These are phyloP conservation scores for Fusarium sp. DNA, from an alignment of 2,329 filamentous ascomycete species.

Conservation along the genomic window DNA sequence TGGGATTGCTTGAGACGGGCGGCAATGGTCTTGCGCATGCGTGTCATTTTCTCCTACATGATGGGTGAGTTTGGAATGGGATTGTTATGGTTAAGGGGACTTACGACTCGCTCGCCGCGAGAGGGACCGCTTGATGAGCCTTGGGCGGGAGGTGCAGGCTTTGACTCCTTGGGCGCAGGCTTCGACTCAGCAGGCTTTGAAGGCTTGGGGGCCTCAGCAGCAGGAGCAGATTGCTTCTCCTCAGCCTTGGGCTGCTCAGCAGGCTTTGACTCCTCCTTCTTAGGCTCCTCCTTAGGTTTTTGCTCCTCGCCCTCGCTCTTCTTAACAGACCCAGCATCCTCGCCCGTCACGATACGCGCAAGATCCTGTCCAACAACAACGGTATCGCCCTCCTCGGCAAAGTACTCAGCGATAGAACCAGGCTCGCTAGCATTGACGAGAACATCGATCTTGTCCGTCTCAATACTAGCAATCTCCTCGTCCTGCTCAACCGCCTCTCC, in stretches of 20 bases:
- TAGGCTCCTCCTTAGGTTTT: constrained; percentile 33
- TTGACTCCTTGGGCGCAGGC: constrained; percentile 30
- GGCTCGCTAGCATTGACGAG: constrained; percentile 46
- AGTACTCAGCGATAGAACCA: constrained; percentile 46
- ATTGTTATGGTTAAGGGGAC: background rate
- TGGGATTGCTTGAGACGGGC: constrained; percentile 75
- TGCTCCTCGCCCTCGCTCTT: constrained; percentile 37
- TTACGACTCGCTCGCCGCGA: constrained; percentile 39
- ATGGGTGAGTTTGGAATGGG: background rate
- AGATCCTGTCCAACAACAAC: constrained; percentile 50
- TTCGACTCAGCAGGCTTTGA: constrained; percentile 34
- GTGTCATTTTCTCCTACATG: constrained; percentile 58
- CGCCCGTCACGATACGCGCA: constrained; percentile 47
- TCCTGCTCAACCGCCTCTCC: constrained; percentile 48
- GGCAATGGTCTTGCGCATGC: constrained; percentile 82
- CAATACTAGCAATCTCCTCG: constrained; percentile 50
- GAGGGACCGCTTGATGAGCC: constrained; percentile 14
- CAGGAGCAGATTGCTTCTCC: constrained; percentile 33
- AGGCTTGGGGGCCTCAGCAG: constrained; percentile 25
- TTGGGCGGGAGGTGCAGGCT: constrained; percentile 19
- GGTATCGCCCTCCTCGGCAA: constrained; percentile 49
- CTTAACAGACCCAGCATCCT: constrained; percentile 29
- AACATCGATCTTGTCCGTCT: constrained; percentile 52
- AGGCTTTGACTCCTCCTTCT: constrained; percentile 35
- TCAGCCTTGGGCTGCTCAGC: constrained; percentile 31